These are phyloP conservation scores for Ricinus communis DNA, from an alignment of 345 rosid species.

Conservation along the genomic window DNA sequence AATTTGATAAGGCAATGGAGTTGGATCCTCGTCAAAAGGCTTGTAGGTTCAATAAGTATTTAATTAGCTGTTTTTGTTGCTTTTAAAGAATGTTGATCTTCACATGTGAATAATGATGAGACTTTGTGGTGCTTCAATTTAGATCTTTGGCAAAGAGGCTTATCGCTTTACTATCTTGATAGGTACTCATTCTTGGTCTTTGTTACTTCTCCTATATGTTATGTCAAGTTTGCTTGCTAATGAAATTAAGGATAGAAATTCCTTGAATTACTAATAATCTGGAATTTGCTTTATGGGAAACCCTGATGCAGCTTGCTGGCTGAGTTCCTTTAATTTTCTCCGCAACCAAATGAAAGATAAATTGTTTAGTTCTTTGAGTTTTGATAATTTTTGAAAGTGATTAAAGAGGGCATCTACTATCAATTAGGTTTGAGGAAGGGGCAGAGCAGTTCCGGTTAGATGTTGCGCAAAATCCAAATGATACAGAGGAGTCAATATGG, in stretches of 20 bases:
- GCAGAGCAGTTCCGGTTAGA: constrained; percentile 88
- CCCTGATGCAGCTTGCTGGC: background rate
- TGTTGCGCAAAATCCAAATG: constrained; percentile 90
- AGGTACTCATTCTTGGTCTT: constrained; percentile 35
- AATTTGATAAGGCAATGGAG: constrained; percentile 76
- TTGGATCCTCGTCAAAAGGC: constrained; percentile 80
- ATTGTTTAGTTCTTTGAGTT: background rate
- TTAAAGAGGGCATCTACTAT: constrained; percentile 13
- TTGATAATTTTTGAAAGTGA: background rate
- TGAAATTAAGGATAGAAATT: background rate
- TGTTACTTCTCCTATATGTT: background rate
- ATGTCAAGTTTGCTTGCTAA: constrained; percentile 7
- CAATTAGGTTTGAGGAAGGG: constrained; percentile 76
- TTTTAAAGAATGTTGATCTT: background rate
- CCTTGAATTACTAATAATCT: background rate
- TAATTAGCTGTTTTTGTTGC: background rate
- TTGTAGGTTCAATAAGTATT: constrained; percentile 46
- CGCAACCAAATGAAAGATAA: background rate
- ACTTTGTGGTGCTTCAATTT: constrained; percentile 14
- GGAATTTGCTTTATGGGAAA: background rate
- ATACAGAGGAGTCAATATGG: constrained; percentile 95
- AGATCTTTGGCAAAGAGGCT: constrained; percentile 79
- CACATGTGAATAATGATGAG: background rate
- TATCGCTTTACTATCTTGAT: constrained; percentile 63
- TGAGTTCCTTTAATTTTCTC: too few species aligned